A percentile compares a stretch with the other conserved stretches of the same genome.
Evolutionary conservation across 495 filamentous ascomycete species (phyloP).

Genomic region (Hypomontagnella submonticulosa): DNA sequence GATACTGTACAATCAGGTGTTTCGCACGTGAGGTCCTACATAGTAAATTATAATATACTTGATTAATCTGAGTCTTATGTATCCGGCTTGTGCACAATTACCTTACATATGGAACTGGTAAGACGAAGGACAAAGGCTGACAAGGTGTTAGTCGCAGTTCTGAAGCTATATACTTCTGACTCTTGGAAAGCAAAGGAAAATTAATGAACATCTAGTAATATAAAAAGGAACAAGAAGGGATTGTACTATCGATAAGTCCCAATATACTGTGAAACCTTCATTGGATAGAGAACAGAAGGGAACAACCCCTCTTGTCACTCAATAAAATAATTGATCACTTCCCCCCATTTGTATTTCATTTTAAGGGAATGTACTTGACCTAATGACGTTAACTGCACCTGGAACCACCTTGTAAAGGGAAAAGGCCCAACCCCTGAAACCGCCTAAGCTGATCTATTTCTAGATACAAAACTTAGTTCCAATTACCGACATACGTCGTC

Average conservation of each 20-base stretch:
- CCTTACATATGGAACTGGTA: no score
- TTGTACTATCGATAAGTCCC: constrained; percentile 14
- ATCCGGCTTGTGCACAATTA: no score
- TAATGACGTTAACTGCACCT: constrained; percentile 30
- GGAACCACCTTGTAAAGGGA: constrained; percentile 26
- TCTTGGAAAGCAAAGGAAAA: no score
- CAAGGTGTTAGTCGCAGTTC: no score
- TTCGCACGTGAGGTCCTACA: no score
- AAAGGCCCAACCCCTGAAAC: constrained; percentile 34
- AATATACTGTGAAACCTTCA: constrained; percentile 3
- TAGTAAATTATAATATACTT: no score
- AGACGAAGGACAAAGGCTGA: no score
- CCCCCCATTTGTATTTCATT: constrained; percentile 30
- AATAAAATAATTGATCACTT: constrained; percentile 34
- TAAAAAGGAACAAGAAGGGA: constrained; percentile 5
- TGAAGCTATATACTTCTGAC: no score
- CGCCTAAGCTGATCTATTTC: constrained; percentile 42
- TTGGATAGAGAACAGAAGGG: constrained; percentile 17
- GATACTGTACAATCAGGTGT: no score
- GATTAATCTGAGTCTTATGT: no score
- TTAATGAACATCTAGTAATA: no score
- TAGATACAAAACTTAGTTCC: constrained; percentile 33
- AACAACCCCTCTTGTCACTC: constrained; percentile 29
- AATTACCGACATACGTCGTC: constrained; percentile 37
- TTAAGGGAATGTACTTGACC: constrained; percentile 18